Evolutionary conservation across 495 filamentous ascomycete genomes (phyloP).

Genomic region (Neurospora sp.): DNA sequence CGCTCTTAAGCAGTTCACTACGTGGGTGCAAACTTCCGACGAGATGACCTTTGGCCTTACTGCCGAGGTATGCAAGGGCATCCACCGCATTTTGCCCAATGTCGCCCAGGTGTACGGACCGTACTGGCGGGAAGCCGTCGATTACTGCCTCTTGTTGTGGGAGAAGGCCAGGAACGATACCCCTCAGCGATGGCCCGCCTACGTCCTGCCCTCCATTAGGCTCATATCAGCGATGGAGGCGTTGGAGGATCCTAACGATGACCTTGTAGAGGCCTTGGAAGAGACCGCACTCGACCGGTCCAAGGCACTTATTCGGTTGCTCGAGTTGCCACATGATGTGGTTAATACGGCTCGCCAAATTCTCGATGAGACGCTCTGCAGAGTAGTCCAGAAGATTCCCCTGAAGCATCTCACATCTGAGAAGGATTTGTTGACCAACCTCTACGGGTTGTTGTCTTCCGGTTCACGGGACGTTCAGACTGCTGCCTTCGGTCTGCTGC

Average conservation of each 20-base stretch:
- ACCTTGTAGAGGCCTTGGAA: conserved; percentile 64
- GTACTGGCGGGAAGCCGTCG: conserved; percentile 66
- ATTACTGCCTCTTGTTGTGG: conserved; percentile 48
- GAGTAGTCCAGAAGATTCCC: conserved; percentile 51
- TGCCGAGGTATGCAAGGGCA: conserved; percentile 50
- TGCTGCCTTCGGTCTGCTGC: conserved; percentile 71
- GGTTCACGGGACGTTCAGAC: conserved; percentile 66
- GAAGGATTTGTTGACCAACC: conserved; percentile 23
- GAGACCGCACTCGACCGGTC: conserved; percentile 39
- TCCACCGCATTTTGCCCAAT: conserved; percentile 56
- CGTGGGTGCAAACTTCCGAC: conserved; percentile 52
- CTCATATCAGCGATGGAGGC: conserved; percentile 52
- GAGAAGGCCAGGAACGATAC: conserved; percentile 27
- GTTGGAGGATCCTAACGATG: conserved; percentile 66
- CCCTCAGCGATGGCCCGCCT: conserved; percentile 37
- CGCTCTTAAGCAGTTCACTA: conserved; percentile 65
- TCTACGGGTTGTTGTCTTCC: conserved; percentile 65
- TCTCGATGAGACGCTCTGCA: conserved; percentile 56
- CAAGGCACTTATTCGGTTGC: conserved; percentile 49
- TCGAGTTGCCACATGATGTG: conserved; percentile 36
- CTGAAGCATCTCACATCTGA: conserved; percentile 30
- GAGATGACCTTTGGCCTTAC: conserved; percentile 40
- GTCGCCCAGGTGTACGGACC: conserved; percentile 72
- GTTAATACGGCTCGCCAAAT: conserved; percentile 29
- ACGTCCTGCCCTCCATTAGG: conserved; percentile 59